Percentiles rank a stretch among this genome's conserved stretches.
Evolutionary conservation across 169 alveolate genomes (phyloP).

Genomic region (Perkinsus olseni): DNA sequence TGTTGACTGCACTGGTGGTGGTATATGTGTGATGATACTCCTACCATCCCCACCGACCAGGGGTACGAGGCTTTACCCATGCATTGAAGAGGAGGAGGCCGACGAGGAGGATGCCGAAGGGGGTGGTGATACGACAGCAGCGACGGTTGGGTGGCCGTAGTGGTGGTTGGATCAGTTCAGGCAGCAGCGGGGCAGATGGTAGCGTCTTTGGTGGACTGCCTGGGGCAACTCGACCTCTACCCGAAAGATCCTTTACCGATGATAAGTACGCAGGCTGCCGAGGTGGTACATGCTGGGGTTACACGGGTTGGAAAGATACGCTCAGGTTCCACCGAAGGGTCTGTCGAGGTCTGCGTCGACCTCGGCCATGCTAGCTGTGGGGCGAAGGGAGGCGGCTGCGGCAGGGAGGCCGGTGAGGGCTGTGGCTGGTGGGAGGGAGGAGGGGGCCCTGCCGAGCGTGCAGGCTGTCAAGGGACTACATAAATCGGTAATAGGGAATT

Average conservation of each 20-base stretch:
- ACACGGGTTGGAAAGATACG: too few species aligned
- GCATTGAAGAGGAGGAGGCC: neutral
- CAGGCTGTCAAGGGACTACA: neutral
- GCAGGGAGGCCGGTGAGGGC: neutral
- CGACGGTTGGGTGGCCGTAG: neutral
- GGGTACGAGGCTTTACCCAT: neutral
- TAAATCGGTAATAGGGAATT: neutral
- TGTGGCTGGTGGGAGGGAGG: neutral
- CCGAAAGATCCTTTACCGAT: neutral
- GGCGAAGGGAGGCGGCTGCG: neutral
- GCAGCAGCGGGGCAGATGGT: neutral
- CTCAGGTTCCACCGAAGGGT: neutral
- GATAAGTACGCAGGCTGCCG: too few species aligned
- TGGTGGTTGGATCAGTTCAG: neutral
- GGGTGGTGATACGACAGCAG: neutral
- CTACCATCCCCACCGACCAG: neutral
- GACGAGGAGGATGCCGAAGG: neutral
- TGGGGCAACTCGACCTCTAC: neutral
- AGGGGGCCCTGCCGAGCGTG: neutral
- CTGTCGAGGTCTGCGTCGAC: neutral
- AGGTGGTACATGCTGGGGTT: too few species aligned
- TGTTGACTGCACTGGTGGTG: neutral
- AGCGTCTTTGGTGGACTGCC: neutral
- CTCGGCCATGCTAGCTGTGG: neutral
- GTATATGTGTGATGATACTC: neutral